Evolutionary conservation across 768 basidiomycete genomes (phyloP).

Genomic region (Rubroboletus satanas): DNA sequence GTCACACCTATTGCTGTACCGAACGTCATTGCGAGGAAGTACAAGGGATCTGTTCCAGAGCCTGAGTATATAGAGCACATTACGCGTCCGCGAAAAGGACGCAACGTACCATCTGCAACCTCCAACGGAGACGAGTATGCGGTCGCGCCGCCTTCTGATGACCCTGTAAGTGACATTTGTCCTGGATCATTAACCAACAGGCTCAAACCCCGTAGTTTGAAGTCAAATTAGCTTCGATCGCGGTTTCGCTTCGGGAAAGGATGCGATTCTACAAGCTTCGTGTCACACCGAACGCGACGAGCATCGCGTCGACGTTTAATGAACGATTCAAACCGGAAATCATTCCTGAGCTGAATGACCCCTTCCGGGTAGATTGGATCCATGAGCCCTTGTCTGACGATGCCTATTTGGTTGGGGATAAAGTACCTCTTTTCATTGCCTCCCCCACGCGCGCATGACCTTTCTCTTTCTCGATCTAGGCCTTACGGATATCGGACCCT

Average conservation of each 20-base stretch:
- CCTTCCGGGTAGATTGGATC: constrained; percentile 83
- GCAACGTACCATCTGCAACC: constrained; percentile 19
- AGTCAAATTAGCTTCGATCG: constrained; percentile 68
- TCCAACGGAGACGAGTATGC: constrained; percentile 49
- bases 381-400: constrained; percentile 45
- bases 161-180: constrained; percentile 47
- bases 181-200: neutral
- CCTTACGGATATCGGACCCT: constrained; percentile 67
- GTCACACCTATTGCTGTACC: constrained; percentile 66
- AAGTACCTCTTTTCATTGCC: constrained; percentile 38
- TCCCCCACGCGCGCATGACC: constrained; percentile 1
- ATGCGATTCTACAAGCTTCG: constrained; percentile 85
- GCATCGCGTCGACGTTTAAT: constrained; percentile 75
- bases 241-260: constrained; percentile 68
- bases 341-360: constrained; percentile 83
- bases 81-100: constrained; percentile 48
- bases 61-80: constrained; percentile 49
- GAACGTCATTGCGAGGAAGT: constrained; percentile 70
- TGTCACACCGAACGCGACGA: constrained; percentile 66
- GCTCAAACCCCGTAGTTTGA: constrained; percentile 52
- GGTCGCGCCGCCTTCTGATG: constrained; percentile 46
- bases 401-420: constrained; percentile 60
- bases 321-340: constrained; percentile 79
- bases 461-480: constrained; percentile 41
- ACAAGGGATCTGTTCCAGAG: constrained; percentile 41